Conservation (phyloP, 352 stramenopile genomes). For the Phytophthora sansomeana region DNA sequence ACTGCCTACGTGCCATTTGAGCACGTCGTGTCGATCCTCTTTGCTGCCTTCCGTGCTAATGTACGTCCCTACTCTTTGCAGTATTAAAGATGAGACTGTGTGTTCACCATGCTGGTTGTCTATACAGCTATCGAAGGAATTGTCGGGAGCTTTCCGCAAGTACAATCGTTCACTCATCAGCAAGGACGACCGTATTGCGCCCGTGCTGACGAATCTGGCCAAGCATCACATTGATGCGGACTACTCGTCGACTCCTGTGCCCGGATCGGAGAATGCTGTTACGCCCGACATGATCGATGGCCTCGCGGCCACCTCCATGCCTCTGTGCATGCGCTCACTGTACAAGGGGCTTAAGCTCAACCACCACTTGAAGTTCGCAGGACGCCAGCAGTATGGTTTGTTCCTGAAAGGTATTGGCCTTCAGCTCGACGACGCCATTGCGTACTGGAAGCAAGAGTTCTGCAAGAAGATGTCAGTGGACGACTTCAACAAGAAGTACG, state of each 20-base stretch:
- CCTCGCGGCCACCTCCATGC: slow-evolving; percentile 93
- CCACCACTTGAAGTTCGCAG: slow-evolving; percentile 97
- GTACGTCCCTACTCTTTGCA: slow-evolving; percentile 39
- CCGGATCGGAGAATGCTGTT: slow-evolving; percentile 69
- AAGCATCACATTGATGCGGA: slow-evolving; percentile 96
- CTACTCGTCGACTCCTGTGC: slow-evolving; percentile 63
- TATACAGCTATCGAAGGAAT: slow-evolving; percentile 88
- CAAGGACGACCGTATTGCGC: slow-evolving; percentile 93
- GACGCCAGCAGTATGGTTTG: slow-evolving; percentile 97
- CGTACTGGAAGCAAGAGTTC: slow-evolving; percentile 96
- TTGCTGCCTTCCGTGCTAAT: slow-evolving; percentile 91
- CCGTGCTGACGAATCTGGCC: slow-evolving; percentile 95
- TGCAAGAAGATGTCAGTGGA: slow-evolving; percentile 96
- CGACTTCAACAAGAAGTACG: slow-evolving; percentile 99
- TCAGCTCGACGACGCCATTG: slow-evolving; percentile 95
- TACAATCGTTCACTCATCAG: slow-evolving; percentile 91
- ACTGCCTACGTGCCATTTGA: slow-evolving; percentile 96
- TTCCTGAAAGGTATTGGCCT: slow-evolving; percentile 99
- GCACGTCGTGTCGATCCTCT: slow-evolving; percentile 95
- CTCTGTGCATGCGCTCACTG: slow-evolving; percentile 97
- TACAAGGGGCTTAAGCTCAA: slow-evolving; percentile 95
- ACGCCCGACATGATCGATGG: slow-evolving; percentile 93
- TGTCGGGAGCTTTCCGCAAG: slow-evolving; percentile 90
- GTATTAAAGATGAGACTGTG: background rate
- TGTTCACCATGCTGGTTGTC: slow-evolving; percentile 9